A percentile compares a stretch with the other conserved stretches of the same genome.
Conservation (phyloP, 768 basidiomycete species). For the Auricularia sp. region DNA sequence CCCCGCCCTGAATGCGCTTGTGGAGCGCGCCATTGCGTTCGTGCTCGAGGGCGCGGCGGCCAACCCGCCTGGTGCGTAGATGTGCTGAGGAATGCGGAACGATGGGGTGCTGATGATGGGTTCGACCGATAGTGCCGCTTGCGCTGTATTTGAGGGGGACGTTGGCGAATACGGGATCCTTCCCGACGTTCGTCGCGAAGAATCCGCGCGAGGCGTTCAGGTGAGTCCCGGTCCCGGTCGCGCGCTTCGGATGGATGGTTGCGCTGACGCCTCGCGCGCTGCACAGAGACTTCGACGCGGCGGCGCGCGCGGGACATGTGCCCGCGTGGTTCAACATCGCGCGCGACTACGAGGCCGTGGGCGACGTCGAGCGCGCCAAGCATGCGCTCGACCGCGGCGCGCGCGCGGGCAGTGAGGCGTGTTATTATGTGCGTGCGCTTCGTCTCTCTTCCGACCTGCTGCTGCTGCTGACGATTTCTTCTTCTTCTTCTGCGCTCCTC, state of each 20-base stretch:
- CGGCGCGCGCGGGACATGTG: conserved; percentile 66
- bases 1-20: neutral
- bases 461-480: neutral
- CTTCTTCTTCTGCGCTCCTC: no score
- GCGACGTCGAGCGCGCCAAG: conserved; percentile 59
- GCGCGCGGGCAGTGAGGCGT: conserved; percentile 63
- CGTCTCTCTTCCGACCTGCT: conserved; percentile 8
- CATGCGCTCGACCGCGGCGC: conserved; percentile 85
- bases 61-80: conserved; percentile 27
- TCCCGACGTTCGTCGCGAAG: no score
- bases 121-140: no score
- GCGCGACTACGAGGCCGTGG: conserved; percentile 83
- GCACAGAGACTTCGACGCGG: conserved; percentile 65
- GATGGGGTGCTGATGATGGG: no score
- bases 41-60: neutral
- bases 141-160: no score
- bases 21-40: neutral
- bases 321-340: conserved; percentile 90
- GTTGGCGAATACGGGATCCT: no score
- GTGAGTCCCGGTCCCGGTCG: no score
- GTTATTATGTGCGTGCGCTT: conserved; percentile 60
- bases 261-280: neutral
- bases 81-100: conserved; percentile 12
- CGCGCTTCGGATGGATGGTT: no score
- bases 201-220: no score